Evolutionary conservation across 169 alveolate genomes (phyloP), one percentile per base, ranked within the genome.

Genomic region (Plasmodium vinckei): DNA sequence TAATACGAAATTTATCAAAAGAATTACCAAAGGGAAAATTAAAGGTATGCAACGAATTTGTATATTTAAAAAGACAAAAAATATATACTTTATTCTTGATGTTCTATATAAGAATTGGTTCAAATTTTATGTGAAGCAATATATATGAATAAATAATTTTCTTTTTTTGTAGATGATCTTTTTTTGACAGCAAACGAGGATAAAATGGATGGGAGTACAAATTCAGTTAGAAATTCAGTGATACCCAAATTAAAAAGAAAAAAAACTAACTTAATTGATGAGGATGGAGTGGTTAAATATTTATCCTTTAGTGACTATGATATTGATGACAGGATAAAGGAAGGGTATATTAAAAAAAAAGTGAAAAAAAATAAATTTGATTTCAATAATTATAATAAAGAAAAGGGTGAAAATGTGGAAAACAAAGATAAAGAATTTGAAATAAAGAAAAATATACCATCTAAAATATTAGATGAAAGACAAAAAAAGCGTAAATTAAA

Each of bases 271-370:
- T n/a, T 65, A 53, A 21, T 57, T 57, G 64, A 54, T 13, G 44
- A 33, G 7, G 47, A 39, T 19, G 53, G 27, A 23, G 4, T 65
- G n/a, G 53, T 12, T 21, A 51, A 64, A 12, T 42, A 51, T 39
- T 27, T 47, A 13, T 79, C 89, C 1, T 79, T 65, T 47, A 79
- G 89, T 42, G 89, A 79, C 49, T 79, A 79, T 27, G 79, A 67
- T 10, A 67, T 79, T 46, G 42, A 79, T 67, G 82, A 79, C 1
- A 79, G 89, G 65, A 79, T 79, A 79, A 79, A 79, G 39, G 71
- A 33, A 9, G 71, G 72, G 25, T 47, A 49, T 53, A 4, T 54
- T 19, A 65, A 51, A 67, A 65, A 13, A 65, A 77, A n/a, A 6
- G 13, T 15, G 21, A 51, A 56, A 10, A 77, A 68, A 17, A 33